Base-by-base conservation (phyloP, 2,329 filamentous ascomycete species). In the Pseudogymnoascus sp. region DNA sequence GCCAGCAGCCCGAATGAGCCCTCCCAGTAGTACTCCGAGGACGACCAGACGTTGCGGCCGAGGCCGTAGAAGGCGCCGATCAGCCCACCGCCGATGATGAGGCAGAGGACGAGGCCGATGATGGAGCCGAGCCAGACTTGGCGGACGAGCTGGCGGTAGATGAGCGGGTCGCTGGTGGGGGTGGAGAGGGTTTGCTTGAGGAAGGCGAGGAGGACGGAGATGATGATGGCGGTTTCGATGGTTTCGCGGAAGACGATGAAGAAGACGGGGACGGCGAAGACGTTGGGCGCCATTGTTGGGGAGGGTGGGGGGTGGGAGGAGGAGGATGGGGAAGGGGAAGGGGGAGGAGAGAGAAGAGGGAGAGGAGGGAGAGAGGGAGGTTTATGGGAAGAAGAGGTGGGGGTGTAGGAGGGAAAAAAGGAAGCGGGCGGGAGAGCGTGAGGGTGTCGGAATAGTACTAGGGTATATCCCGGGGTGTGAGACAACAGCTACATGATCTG, bases 171-270 rank as follows among this genome's bases (percentile, higher is more conserved):
- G 64, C 81, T 76, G 59, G 85, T 79, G 9, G 87, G 84, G 0
- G 85, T 85, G 65, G 79, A 79, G 38, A 96, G 82, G 2, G 88
- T 90, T 74, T 95, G 89, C 75, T 93, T 95, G 64, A 96, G 78
- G 74, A 95, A 96, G 21, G 91, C 86, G 42, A 96, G 83, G 35
- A 96, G 80, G n/a, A 96, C 88, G 0, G 91, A 93, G 67, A 96
- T 86, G 69, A 96, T 90, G 72, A 96, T 91, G 71, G 84, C 87
- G 0, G 88, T 89, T 79, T 96, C 91, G 59, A 96, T 79, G 44
- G 86, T 86, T 78, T 96, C 92, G 72, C 92, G 87, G 74, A 96
- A 95, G 77, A 90, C 87, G 74, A 96, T 90, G 78, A 96, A 93
- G 79, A 96, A 96, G 63, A 96, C 85, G 68, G 88, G 89, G 21